Evolutionary conservation across 1,284 basidiomycete genomes (phyloP), one percentile per base, ranked within the genome.

Genomic region (Erythrobasidium hasegawianum): DNA sequence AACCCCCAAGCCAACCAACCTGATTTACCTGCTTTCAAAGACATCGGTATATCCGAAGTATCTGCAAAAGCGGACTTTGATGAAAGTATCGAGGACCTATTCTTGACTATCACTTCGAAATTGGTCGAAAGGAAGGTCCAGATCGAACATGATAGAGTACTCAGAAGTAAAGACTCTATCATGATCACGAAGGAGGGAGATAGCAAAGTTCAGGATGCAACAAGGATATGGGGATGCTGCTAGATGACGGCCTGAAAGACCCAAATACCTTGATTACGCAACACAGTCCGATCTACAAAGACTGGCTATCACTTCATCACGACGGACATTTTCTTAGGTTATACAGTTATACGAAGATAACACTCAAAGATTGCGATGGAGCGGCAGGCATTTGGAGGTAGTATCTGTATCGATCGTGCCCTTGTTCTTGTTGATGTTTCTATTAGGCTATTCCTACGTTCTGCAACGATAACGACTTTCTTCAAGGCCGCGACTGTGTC

Each of bases 101-200:
- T 92, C 72, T 83, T 86, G 72, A 82, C 84, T 67, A 81, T 92
- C 71, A 88, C 91, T 55, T 79, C 81, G 55, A 83, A 86, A 47
- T 88, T 92, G 74, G 88, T 91, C 67, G 78, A 83, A 70, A 82
- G 83, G 72, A 87, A 87, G 75, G 87, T 88, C 74, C 77, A 79
- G 59, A 90, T 91, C 69, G 88, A 90, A 76, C 81, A 80, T 71
- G 87, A 89, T 74, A 88, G 89, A 72, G 85, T 86, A 71, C 75
- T 86, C 64, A 85, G 86, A 78, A 85, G 85, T 75, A 83, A 87
- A 57, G 87, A 90, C 74, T 89, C 87, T 74, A 86, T 92, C 49
- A 83, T 87, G 78, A 79, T 91, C 56, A 81, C 84, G 2, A 71
- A 71, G 41, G 67, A 68, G 2, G 49, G 41, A 43, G 49, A 55